Evolutionary conservation across 257 asterid species (phyloP), one percentile per base, ranked within the genome.

Genomic region (Leptodermis oblonga): DNA sequence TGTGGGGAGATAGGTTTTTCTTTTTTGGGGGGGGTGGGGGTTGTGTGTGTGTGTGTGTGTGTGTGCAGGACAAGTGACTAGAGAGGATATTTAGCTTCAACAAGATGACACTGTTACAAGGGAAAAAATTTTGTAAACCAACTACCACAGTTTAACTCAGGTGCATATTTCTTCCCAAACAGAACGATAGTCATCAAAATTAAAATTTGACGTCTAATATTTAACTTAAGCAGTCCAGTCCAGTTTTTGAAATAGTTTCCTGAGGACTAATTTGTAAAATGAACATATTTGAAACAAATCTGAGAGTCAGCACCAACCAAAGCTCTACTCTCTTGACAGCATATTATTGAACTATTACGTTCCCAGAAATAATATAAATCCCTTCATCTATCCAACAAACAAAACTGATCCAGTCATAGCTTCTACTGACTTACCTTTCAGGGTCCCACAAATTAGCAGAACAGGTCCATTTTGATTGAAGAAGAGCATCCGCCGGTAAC

Each of bases 381-480:
- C 41, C 4, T n/a, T 13, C 15, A n/a, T 26, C 36, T 31, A 31
- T 43, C n/a, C 46, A 67, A 18, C 61, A 23, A 54, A 36, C 17
- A 65, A 52, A 54, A n/a, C 25, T 46, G 55, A 48, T 49, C 71
- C 62, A 66, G 71, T 53, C 15, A 18, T 22, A 41, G 59, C 39
- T 58, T 34, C 42, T 15, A 41, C 55, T 59, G 31, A 26, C 70
- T 67, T 75, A 91, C 99, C 97, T 89, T 70, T 79, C 87, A 46
- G 72, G 80, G 84, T 87, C 92, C 89, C 92, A 77, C 51, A 53
- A 69, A 78, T 93, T 93, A 52, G 78, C 84, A 9, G 90, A 70
- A 85, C 99, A 90, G 18, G 87, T 84, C 97, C 96, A 93, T 77
- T 79, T 81, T 39, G 88, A 84, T 81, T 86, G 85, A 82, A 90